Conservation (phyloP, 176 grass and related monocot species). For the maize (Zea mays) region Zm-B73-REFERENCE-NAM-5.0 NC_050099.1:74181501-74182000, state of each 20-base stretch:
- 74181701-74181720: constrained; percentile 86
- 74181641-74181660: constrained; percentile 91
- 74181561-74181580: constrained; percentile 35
- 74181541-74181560: constrained; percentile 87
- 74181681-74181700: constrained; percentile 96
- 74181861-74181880: neutral
- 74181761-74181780: constrained; percentile 29
- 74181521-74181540: constrained; percentile 80
- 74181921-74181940: neutral
- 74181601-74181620: constrained; percentile 32
- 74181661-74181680: constrained; percentile 94
- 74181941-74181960: neutral
- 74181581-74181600: constrained; percentile 21
- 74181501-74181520: constrained; percentile 97
- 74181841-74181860: constrained; percentile 10
- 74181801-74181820: constrained; percentile 12
- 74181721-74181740: constrained; percentile 38
- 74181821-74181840: constrained; percentile 4
- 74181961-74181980: constrained; percentile 17
- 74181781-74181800: constrained; percentile 21
- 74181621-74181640: constrained; percentile 85
- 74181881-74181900: neutral
- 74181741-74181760: constrained; percentile 27
- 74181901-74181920: neutral
- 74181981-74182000: neutral